Evolutionary conservation across 1,284 basidiomycete species (phyloP).

Genomic region (Baeospora myosura): DNA sequence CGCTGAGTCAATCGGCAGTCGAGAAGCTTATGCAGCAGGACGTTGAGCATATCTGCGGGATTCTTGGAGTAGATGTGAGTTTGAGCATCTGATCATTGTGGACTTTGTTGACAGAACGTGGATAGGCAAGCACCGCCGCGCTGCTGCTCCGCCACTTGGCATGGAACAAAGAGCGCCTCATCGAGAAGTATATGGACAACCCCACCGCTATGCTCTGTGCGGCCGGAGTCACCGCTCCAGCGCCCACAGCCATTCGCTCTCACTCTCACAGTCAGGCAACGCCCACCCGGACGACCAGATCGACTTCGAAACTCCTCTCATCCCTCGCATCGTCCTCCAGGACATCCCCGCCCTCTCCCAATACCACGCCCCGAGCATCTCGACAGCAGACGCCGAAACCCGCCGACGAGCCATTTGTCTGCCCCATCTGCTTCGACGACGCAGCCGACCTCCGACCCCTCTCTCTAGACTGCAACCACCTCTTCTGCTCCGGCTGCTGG

Average conservation of each 20-base stretch:
- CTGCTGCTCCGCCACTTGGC: slow-evolving; percentile 79
- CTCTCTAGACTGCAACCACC: slow-evolving; percentile 71
- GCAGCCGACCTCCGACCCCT: slow-evolving; percentile 49
- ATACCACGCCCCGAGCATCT: slow-evolving; percentile 22
- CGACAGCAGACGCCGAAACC: slow-evolving; percentile 11
- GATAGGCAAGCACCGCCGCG: slow-evolving; percentile 50
- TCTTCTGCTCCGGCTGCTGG: slow-evolving; percentile 88
- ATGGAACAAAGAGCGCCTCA: slow-evolving; percentile 97
- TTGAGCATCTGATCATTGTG: background rate
- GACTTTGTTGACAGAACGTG: background rate
- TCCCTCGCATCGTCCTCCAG: slow-evolving; percentile 20
- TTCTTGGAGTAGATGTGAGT: slow-evolving; percentile 82
- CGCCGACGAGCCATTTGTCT: slow-evolving; percentile 56
- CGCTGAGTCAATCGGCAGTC: slow-evolving; percentile 67
- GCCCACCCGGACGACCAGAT: no score
- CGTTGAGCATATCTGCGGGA: slow-evolving; percentile 76
- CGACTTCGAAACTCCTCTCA: slow-evolving; percentile 32
- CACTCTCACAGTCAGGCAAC: background rate
- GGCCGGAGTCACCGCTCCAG: slow-evolving; percentile 52
- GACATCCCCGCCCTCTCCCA: slow-evolving; percentile 19
- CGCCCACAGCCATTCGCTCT: slow-evolving; percentile 15
- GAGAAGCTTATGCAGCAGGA: slow-evolving; percentile 72
- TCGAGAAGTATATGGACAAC: slow-evolving; percentile 92
- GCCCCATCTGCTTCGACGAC: slow-evolving; percentile 89
- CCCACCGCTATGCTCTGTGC: slow-evolving; percentile 61